Evolutionary conservation across 2,329 filamentous ascomycete genomes (phyloP).

Genomic region (Cryphonectria radicalis): DNA sequence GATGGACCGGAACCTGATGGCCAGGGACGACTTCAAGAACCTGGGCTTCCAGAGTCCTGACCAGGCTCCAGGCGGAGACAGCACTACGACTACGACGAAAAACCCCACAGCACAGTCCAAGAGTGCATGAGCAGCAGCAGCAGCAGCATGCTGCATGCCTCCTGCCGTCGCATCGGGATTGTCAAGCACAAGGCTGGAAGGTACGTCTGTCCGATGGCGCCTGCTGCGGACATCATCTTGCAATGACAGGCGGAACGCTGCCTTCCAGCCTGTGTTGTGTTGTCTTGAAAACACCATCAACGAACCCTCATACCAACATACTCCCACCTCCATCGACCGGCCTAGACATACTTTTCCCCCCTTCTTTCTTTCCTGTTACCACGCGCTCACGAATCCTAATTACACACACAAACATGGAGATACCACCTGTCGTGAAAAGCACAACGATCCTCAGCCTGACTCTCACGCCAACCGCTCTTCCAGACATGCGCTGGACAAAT

Average conservation of each 20-base stretch:
- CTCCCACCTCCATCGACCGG: background rate
- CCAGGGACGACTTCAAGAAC: constrained; percentile 92
- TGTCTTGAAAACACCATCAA: background rate
- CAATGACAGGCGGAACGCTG: background rate
- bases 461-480: background rate
- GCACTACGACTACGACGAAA: background rate
- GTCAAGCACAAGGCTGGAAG: background rate
- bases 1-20: constrained; percentile 99
- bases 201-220: constrained; percentile 5
- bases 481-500: background rate
- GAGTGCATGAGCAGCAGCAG: background rate
- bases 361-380: background rate
- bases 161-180: too few species aligned
- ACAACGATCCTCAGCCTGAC: background rate
- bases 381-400: background rate
- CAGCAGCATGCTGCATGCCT: background rate
- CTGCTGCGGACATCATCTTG: background rate
- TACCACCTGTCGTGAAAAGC: background rate
- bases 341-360: background rate
- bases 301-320: background rate
- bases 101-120: background rate
- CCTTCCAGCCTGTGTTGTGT: background rate
- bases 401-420: background rate
- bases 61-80: constrained; percentile 17
- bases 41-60: constrained; percentile 70